These are phyloP conservation scores for Diacronema lutheri DNA, from an alignment of 78 protist species.

Conservation along the genomic window DNA sequence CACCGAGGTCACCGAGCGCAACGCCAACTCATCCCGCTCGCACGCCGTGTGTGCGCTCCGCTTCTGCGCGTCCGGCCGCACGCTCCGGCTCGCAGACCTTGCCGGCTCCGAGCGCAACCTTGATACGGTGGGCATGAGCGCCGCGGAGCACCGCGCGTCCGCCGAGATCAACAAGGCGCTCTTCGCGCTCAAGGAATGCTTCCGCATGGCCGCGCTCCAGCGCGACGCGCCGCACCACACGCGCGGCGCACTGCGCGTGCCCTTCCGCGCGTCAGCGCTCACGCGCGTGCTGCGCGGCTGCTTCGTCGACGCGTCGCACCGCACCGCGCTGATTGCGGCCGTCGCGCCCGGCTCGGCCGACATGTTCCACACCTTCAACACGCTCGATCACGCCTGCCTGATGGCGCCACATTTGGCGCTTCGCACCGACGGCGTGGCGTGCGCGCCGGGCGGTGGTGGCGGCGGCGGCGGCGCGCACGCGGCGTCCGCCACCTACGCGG, in stretches of 20 bases:
- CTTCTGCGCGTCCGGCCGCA: neutral
- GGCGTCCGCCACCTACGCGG: no score
- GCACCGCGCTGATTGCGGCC: neutral
- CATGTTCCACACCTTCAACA: neutral
- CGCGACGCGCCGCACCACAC: neutral
- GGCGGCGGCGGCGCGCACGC: no score
- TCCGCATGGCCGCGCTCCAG: neutral
- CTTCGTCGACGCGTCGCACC: neutral
- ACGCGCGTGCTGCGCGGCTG: slow-evolving; percentile 2
- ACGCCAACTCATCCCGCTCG: neutral
- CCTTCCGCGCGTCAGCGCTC: neutral
- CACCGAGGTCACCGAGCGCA: neutral
- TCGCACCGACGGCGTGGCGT: no score
- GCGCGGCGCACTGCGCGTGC: neutral
- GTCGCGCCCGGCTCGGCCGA: neutral
- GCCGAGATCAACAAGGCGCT: neutral
- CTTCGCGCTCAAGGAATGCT: neutral
- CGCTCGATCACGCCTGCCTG: neutral
- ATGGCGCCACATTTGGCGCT: neutral
- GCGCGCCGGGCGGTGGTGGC: no score
- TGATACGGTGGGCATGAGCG: neutral
- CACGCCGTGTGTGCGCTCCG: neutral
- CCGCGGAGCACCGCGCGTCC: neutral
- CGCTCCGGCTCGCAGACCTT: slow-evolving; percentile 17
- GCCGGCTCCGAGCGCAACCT: slow-evolving; percentile 18